Evolutionary conservation across 1,139 yeast species (phyloP).

Genomic region (Yamadazyma trypodendri): DNA sequence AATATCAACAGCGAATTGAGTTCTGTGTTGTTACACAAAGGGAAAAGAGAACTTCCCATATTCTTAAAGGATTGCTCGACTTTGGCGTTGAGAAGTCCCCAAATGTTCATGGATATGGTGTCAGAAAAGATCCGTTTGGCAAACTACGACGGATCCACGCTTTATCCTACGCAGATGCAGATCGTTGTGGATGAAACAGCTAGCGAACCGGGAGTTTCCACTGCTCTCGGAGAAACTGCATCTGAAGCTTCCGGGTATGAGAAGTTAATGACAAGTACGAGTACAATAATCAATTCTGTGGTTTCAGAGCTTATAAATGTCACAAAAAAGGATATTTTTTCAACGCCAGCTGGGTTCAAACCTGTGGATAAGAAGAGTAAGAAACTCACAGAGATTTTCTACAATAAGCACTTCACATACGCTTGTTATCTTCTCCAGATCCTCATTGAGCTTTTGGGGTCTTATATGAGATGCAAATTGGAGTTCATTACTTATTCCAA

Average conservation of each 20-base stretch:
- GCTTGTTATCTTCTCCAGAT: slow-evolving; percentile 67
- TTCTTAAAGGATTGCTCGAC: slow-evolving; percentile 57
- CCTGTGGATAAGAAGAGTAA: slow-evolving; percentile 19
- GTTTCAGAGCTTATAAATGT: slow-evolving; percentile 64
- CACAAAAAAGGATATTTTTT: slow-evolving; percentile 50
- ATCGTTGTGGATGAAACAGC: slow-evolving; percentile 16
- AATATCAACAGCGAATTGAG: slow-evolving; percentile 51
- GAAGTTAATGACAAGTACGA: slow-evolving; percentile 1
- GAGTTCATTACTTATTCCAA: slow-evolving; percentile 80
- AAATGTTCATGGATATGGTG: slow-evolving; percentile 52
- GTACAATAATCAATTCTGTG: slow-evolving; percentile 56
- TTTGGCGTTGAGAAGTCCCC: slow-evolving; percentile 59
- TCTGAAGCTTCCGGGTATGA: neutral
- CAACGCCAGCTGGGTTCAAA: slow-evolving; percentile 25
- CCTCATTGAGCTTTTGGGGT: slow-evolving; percentile 68
- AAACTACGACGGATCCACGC: slow-evolving; percentile 39
- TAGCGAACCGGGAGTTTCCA: slow-evolving; percentile 24
- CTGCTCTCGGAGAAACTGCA: slow-evolving; percentile 19
- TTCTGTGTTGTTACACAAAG: slow-evolving; percentile 18
- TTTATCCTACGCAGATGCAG: slow-evolving; percentile 18
- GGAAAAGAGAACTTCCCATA: slow-evolving; percentile 46
- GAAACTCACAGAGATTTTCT: slow-evolving; percentile 29
- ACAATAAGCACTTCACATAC: slow-evolving; percentile 55
- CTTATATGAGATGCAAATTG: slow-evolving; percentile 78
- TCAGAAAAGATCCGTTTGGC: slow-evolving; percentile 49